Percentiles rank a stretch among this genome's conserved stretches.
Evolutionary conservation across 192 early-diverging fungal species (phyloP).

Genomic region (Coemansia sp.): DNA sequence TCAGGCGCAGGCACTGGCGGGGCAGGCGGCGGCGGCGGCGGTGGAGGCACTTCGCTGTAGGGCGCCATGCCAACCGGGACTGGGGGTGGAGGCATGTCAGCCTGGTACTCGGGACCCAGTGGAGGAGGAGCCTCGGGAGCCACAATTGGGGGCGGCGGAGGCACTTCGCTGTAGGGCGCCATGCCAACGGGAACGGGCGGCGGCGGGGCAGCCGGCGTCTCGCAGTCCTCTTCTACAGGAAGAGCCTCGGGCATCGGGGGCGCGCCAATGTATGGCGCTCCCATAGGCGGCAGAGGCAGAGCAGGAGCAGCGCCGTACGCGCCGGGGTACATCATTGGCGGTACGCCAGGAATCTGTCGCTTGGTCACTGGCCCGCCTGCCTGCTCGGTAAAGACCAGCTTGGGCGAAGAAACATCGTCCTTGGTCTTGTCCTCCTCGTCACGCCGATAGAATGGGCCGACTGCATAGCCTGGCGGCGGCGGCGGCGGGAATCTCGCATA

Average conservation of each 20-base stretch:
- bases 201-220: constrained; percentile 14
- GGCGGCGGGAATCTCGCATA: not conserved
- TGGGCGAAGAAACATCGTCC: constrained; percentile 11
- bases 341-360: constrained; percentile 19
- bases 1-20: constrained; percentile 12
- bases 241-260: constrained; percentile 1
- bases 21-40: constrained; percentile 17
- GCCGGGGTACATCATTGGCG: not conserved
- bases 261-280: no score
- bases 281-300: not conserved
- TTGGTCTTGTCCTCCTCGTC: not conserved
- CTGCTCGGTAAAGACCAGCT: constrained; percentile 17
- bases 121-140: constrained; percentile 1
- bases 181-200: constrained; percentile 14
- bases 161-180: constrained; percentile 8
- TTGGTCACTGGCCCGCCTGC: constrained; percentile 1
- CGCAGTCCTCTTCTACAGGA: constrained; percentile 22
- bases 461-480: constrained; percentile 13
- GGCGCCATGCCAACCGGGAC: constrained; percentile 8
- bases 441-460: constrained; percentile 20
- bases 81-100: constrained; percentile 11
- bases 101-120: constrained; percentile 7
- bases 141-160: not conserved
- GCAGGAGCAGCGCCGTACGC: constrained; percentile 7
- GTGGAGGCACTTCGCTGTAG: constrained; percentile 12